phyloP scores from a whole-genome alignment of 495 filamentous ascomycete species.

The Friedmanniomyces endolithicus region DNA sequence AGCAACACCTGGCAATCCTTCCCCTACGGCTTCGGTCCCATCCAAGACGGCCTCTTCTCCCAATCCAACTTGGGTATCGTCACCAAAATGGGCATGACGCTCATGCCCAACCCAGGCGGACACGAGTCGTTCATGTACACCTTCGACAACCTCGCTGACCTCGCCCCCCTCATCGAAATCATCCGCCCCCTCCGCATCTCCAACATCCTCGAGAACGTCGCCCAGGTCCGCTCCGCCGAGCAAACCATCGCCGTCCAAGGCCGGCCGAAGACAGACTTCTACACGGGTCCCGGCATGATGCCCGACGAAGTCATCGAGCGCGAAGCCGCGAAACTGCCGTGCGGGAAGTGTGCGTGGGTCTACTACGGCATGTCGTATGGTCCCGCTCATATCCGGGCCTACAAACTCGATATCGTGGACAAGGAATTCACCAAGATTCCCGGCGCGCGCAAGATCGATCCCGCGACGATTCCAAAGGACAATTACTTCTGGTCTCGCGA shows the following conservation, averaged over 20 bases:
- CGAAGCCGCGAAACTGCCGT: conserved; percentile 17
- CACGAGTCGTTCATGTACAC: conserved; percentile 43
- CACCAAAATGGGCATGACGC: conserved; percentile 46
- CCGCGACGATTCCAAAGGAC: conserved; percentile 1
- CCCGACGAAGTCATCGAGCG: conserved; percentile 22
- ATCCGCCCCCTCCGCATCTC: conserved; percentile 39
- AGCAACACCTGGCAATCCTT: conserved; percentile 40
- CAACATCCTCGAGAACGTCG: conserved; percentile 41
- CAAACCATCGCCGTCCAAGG: conserved; percentile 37
- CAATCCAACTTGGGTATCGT: conserved; percentile 49
- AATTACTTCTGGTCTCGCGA: conserved; percentile 22
- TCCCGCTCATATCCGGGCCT: conserved; percentile 32
- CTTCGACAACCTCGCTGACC: conserved; percentile 40
- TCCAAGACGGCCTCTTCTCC: conserved; percentile 45
- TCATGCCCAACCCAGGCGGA: conserved; percentile 40
- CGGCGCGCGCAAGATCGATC: background rate
- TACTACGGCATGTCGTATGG: conserved; percentile 47
- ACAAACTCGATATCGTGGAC: conserved; percentile 37
- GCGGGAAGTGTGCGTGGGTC: conserved; percentile 34
- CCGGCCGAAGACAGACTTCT: conserved; percentile 32
- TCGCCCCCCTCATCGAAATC: conserved; percentile 40
- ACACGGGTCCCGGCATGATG: conserved; percentile 31
- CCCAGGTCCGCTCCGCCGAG: conserved; percentile 37
- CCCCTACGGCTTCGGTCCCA: conserved; percentile 44
- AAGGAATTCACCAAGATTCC: background rate